Conservation (phyloP, 2,329 filamentous ascomycete species). For the Pseudopyricularia javanii region DNA sequence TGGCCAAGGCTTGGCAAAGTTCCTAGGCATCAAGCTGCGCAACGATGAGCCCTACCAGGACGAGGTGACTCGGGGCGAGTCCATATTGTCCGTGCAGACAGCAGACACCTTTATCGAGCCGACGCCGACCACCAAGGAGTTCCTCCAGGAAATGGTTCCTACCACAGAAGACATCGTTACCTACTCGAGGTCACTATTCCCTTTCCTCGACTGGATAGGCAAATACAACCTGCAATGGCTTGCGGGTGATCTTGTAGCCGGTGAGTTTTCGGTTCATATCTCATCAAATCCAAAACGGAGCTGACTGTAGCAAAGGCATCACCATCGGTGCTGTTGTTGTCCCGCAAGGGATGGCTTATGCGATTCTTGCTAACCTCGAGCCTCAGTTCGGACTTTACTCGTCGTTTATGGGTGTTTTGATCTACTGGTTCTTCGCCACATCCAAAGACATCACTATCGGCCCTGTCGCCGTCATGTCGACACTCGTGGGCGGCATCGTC, state of each 20-base stretch:
- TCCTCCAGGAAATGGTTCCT: constrained; percentile 54
- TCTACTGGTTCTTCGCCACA: constrained; percentile 97
- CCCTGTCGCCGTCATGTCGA: constrained; percentile 91
- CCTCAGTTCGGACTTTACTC: constrained; percentile 83
- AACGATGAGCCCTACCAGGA: constrained; percentile 48
- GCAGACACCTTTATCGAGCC: constrained; percentile 73
- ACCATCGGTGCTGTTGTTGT: constrained; percentile 61
- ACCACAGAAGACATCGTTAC: constrained; percentile 33
- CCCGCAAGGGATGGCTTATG: constrained; percentile 96
- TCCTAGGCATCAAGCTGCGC: constrained; percentile 70
- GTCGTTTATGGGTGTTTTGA: constrained; percentile 86
- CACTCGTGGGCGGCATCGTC: constrained; percentile 75
- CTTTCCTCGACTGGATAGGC: constrained; percentile 78
- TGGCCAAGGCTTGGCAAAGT: constrained; percentile 65
- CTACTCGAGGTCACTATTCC: constrained; percentile 68
- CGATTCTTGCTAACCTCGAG: constrained; percentile 65
- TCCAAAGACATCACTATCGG: constrained; percentile 98
- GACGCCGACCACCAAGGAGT: constrained; percentile 65
- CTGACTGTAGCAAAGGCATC: constrained; percentile 19
- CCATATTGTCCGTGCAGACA: constrained; percentile 60
- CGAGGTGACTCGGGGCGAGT: constrained; percentile 64
- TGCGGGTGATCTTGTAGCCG: constrained; percentile 77
- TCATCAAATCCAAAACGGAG: constrained; percentile 4
- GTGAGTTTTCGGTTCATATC: constrained; percentile 28
- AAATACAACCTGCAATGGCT: constrained; percentile 89